phyloP scores from a whole-genome alignment of 345 rosid species.

The Bruguiera parviflora region DNA sequence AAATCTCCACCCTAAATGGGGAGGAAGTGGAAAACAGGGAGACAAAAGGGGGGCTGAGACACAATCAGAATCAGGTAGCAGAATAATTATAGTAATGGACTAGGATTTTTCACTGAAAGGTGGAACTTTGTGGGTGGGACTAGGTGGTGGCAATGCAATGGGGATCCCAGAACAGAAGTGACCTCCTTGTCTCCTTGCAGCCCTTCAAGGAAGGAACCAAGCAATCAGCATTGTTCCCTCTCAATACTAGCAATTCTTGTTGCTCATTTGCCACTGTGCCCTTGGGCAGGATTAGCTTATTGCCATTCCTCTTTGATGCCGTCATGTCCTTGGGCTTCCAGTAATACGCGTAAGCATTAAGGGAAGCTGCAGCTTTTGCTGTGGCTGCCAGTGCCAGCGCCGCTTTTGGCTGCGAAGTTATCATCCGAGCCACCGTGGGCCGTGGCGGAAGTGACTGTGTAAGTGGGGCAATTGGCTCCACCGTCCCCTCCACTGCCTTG shows the following conservation, averaged over 20 bases:
- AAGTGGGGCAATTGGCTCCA: constrained; percentile 29
- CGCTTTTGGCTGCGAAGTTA: constrained; percentile 24
- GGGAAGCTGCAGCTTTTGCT: constrained; percentile 29
- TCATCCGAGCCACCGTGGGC: constrained; percentile 40
- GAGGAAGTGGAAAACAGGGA: constrained; percentile 31
- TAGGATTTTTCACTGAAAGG: not conserved
- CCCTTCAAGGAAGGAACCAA: constrained; percentile 43
- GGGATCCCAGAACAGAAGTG: constrained; percentile 55
- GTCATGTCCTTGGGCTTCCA: constrained; percentile 48
- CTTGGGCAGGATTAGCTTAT: constrained; percentile 19
- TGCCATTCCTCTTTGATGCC: not conserved
- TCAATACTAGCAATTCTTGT: constrained; percentile 20
- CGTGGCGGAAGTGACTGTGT: constrained; percentile 61
- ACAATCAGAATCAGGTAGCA: constrained; percentile 2
- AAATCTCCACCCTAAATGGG: constrained; percentile 19
- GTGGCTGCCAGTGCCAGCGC: constrained; percentile 17
- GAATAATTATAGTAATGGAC: not conserved
- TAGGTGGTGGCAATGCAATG: constrained; percentile 75
- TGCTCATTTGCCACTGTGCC: constrained; percentile 21
- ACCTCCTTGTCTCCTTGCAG: constrained; percentile 70
- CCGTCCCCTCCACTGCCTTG: not conserved
- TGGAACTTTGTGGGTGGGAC: not conserved
- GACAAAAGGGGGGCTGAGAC: constrained; percentile 6
- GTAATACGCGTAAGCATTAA: constrained; percentile 64
- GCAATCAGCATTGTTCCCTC: constrained; percentile 31